phyloP scores from a whole-genome alignment of 2,329 filamentous ascomycete genomes.

The Pseudogymnoascus sp. region DNA sequence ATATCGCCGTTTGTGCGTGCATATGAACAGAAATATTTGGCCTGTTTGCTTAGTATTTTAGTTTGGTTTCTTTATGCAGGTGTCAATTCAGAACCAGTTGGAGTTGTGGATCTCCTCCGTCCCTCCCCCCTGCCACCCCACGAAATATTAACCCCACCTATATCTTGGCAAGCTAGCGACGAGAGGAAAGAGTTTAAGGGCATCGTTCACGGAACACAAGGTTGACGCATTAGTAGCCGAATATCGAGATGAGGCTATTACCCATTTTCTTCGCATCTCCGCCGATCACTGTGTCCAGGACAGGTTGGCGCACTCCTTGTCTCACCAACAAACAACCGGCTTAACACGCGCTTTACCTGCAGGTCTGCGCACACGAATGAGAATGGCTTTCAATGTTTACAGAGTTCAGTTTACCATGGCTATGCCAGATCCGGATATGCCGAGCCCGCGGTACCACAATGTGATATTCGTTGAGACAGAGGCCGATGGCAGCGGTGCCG shows the following conservation, averaged over 20 bases:
- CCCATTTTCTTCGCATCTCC: background rate
- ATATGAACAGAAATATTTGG: background rate
- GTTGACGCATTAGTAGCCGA: background rate
- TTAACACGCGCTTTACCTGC: background rate
- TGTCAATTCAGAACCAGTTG: background rate
- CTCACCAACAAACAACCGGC: background rate
- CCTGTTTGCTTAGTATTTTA: background rate
- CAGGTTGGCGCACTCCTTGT: too few species aligned
- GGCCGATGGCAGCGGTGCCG: conserved; percentile 6
- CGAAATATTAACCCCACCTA: background rate
- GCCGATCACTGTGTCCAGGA: background rate
- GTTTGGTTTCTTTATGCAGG: background rate
- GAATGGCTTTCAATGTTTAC: conserved; percentile 10
- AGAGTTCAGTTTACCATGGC: background rate
- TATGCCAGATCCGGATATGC: conserved; percentile 9
- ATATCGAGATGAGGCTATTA: background rate
- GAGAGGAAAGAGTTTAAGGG: background rate
- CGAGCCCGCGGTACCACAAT: conserved; percentile 9
- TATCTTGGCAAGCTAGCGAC: background rate
- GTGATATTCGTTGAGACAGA: conserved; percentile 9
- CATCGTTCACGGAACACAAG: background rate
- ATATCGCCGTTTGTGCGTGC: background rate
- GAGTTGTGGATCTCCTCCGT: background rate
- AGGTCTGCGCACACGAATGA: background rate
- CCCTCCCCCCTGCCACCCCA: background rate